phyloP scores from a whole-genome alignment of 192 early-diverging fungal species.

The Mortierella claussenii region DNA sequence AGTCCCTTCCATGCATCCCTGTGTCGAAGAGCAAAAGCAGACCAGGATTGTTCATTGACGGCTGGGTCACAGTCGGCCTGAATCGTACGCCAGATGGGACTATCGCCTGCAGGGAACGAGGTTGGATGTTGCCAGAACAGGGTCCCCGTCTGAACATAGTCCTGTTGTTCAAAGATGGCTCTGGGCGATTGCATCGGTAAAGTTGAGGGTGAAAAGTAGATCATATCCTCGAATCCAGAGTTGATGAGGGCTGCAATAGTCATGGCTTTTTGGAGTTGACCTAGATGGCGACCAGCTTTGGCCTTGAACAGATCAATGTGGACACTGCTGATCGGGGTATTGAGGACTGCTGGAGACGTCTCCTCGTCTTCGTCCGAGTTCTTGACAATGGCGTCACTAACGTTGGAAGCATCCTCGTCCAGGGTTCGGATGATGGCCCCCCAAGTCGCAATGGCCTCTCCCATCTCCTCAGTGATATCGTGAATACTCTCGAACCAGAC shows the following conservation, averaged over 20 bases:
- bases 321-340: constrained; percentile 10
- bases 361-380: constrained; percentile 10
- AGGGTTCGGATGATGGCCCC: constrained; percentile 22
- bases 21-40: constrained; percentile 28
- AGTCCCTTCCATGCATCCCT: constrained; percentile 50
- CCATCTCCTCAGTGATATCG: constrained; percentile 31
- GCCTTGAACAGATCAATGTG: constrained; percentile 27
- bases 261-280: constrained; percentile 30
- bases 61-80: constrained; percentile 28
- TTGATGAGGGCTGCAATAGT: constrained; percentile 46
- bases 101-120: constrained; percentile 33
- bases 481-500: constrained; percentile 40
- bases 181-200: constrained; percentile 40
- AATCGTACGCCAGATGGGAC: constrained; percentile 36
- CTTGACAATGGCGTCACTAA: constrained; percentile 21
- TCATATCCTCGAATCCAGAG: constrained; percentile 52
- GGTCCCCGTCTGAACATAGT: constrained; percentile 25
- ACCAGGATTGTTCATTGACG: constrained; percentile 38
- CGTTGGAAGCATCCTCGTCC: constrained; percentile 27
- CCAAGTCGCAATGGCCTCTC: constrained; percentile 20
- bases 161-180: constrained; percentile 19
- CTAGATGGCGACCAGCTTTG: not conserved
- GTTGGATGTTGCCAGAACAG: constrained; percentile 52
- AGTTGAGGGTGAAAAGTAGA: constrained; percentile 41
- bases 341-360: not conserved